These are phyloP conservation scores for Metarhizium brunneum DNA, from an alignment of 2,329 filamentous ascomycete genomes.

Conservation along the genomic window DNA sequence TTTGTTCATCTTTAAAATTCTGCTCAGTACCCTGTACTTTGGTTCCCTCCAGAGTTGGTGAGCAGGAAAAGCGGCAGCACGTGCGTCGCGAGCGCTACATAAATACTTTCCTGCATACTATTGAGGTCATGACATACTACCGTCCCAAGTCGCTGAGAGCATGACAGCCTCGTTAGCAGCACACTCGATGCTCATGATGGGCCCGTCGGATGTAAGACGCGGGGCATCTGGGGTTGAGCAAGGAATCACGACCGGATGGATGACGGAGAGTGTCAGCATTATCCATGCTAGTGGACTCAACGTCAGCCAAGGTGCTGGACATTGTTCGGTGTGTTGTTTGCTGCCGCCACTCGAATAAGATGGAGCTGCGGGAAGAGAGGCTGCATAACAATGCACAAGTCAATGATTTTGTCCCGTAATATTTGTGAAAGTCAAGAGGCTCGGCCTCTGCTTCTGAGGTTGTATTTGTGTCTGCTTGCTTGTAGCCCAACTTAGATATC, in stretches of 20 bases:
- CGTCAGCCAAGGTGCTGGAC: not conserved
- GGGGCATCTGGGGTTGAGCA: not conserved
- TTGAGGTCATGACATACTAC: not conserved
- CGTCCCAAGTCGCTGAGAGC: not conserved
- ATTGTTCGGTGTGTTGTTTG: not conserved
- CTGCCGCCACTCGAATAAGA: too few relatives aligned
- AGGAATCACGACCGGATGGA: not conserved
- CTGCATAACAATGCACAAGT: too few relatives aligned
- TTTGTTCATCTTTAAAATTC: not conserved
- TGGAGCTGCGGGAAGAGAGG: too few relatives aligned
- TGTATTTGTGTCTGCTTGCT: too few relatives aligned
- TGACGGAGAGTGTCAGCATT: not conserved
- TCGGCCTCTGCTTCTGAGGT: too few relatives aligned
- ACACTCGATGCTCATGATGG: not conserved
- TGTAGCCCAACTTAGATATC: too few relatives aligned
- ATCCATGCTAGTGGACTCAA: not conserved
- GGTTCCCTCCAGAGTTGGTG: not conserved
- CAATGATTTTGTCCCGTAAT: too few relatives aligned
- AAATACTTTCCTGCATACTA: not conserved
- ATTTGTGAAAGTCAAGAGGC: too few relatives aligned
- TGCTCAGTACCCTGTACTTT: too few relatives aligned
- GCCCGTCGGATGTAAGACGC: not conserved
- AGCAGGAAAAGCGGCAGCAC: not conserved
- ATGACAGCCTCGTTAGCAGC: not conserved
- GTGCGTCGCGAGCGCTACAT: not conserved